These are phyloP conservation scores for Porcisia hertigi DNA, from an alignment of 208 protist species.

Conservation along the genomic window DNA sequence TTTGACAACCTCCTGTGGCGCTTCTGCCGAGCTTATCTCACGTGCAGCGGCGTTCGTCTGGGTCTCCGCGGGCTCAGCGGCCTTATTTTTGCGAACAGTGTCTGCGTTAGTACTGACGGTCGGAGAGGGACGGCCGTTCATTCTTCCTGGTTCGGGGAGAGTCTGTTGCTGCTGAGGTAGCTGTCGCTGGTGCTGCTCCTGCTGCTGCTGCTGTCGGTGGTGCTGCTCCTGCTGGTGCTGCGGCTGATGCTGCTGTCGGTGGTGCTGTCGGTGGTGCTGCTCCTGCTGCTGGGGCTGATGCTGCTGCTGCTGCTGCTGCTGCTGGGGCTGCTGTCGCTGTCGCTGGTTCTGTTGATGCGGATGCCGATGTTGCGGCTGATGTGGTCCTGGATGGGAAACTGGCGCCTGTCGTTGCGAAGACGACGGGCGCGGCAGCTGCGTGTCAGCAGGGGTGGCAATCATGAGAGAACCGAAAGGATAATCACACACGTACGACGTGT, in stretches of 20 bases:
- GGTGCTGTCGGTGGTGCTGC: too few species aligned
- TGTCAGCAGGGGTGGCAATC: slow-evolving; percentile 43
- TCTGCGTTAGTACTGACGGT: not conserved
- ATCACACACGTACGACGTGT: slow-evolving; percentile 38
- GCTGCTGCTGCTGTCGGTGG: too few species aligned
- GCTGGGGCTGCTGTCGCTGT: slow-evolving; percentile 7
- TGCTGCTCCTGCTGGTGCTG: too few species aligned
- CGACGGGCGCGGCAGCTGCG: slow-evolving; percentile 21
- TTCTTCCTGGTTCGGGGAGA: not conserved
- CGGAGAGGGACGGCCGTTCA: not conserved
- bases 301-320: slow-evolving; percentile 1
- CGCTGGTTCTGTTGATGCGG: slow-evolving; percentile 13
- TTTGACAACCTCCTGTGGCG: slow-evolving; percentile 6
- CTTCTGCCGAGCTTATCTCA: not conserved
- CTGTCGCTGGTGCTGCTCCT: too few species aligned
- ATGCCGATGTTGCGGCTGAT: slow-evolving; percentile 2
- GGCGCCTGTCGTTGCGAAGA: slow-evolving; percentile 1
- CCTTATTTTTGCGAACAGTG: slow-evolving; percentile 3
- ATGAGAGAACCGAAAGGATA: slow-evolving; percentile 77
- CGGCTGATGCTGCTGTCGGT: too few species aligned
- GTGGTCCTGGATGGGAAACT: slow-evolving; percentile 7
- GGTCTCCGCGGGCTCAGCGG: not conserved
- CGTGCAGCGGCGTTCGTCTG: slow-evolving; percentile 1
- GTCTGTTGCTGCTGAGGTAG: slow-evolving; percentile 6
- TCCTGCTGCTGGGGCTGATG: too few species aligned